phyloP scores from a whole-genome alignment of 78 protist genomes.

The Polysphondylium violaceum region DNA sequence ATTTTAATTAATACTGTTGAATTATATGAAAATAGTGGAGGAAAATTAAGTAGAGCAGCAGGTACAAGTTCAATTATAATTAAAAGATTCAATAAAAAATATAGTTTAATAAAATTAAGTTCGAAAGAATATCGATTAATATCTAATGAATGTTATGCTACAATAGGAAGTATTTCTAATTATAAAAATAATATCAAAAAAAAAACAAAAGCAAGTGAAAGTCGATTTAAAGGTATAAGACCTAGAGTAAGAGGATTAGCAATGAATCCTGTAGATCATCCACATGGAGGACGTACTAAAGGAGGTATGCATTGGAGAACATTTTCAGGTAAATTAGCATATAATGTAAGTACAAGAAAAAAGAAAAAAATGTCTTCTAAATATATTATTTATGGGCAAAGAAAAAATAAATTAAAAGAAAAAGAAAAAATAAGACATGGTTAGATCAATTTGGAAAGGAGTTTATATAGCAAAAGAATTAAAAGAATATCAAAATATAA shows the following conservation, averaged over 20 bases:
- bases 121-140: slow-evolving; percentile 29
- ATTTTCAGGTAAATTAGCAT: background rate
- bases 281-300: slow-evolving; percentile 13
- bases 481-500: background rate
- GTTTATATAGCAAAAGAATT: background rate
- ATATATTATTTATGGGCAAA: background rate
- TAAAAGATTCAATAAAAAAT: slow-evolving; percentile 12
- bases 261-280: slow-evolving; percentile 9
- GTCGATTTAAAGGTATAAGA: background rate
- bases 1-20: background rate
- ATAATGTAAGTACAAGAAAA: background rate
- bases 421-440: slow-evolving; percentile 3
- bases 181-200: background rate
- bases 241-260: slow-evolving; percentile 11
- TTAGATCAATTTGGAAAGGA: slow-evolving; percentile 14
- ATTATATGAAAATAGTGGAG: background rate
- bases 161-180: slow-evolving; percentile 16
- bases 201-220: background rate
- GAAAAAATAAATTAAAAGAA: background rate
- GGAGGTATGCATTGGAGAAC: slow-evolving; percentile 16
- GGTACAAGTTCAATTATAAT: slow-evolving; percentile 19
- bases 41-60: slow-evolving; percentile 16
- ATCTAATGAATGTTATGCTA: slow-evolving; percentile 23
- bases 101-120: slow-evolving; percentile 31
- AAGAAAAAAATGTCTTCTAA: background rate